phyloP scores from a whole-genome alignment of 352 stramenopile genomes.

The Phytophthora sp. region DNA sequence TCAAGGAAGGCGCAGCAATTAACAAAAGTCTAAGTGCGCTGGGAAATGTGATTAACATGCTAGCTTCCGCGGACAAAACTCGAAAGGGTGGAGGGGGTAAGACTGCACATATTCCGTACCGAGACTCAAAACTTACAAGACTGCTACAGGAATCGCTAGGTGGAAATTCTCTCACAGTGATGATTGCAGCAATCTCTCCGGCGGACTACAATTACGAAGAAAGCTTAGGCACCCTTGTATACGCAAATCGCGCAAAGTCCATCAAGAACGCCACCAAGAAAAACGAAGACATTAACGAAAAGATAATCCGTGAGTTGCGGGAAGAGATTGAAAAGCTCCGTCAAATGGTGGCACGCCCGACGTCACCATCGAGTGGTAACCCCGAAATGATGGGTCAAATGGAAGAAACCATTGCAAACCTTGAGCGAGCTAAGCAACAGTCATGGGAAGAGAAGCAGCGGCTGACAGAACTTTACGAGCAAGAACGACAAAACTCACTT shows the following conservation, averaged over 20 bases:
- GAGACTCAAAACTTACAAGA: constrained; percentile 92
- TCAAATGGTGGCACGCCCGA: constrained; percentile 78
- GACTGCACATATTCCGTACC: constrained; percentile 87
- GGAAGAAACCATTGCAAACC: constrained; percentile 87
- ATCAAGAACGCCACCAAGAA: constrained; percentile 90
- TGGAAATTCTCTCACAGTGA: constrained; percentile 93
- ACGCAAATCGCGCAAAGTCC: constrained; percentile 92
- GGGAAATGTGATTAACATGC: constrained; percentile 93
- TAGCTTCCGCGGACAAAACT: constrained; percentile 57
- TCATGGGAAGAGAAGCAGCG: constrained; percentile 92
- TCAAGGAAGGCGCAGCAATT: constrained; percentile 93
- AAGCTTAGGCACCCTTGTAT: constrained; percentile 93
- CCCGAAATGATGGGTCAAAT: constrained; percentile 75
- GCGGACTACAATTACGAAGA: constrained; percentile 95
- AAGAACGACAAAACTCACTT: constrained; percentile 88
- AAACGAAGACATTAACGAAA: constrained; percentile 93
- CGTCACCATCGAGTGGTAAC: constrained; percentile 37
- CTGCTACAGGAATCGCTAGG: constrained; percentile 91
- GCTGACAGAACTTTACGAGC: constrained; percentile 84
- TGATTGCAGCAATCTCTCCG: constrained; percentile 93
- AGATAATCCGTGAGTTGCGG: constrained; percentile 91
- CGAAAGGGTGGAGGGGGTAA: constrained; percentile 39
- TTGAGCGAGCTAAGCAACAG: constrained; percentile 88
- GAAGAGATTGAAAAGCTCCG: constrained; percentile 92
- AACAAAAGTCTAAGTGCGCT: constrained; percentile 93